Base-by-base conservation (phyloP, 768 basidiomycete genomes). In the Tricholoma terreum region DNA sequence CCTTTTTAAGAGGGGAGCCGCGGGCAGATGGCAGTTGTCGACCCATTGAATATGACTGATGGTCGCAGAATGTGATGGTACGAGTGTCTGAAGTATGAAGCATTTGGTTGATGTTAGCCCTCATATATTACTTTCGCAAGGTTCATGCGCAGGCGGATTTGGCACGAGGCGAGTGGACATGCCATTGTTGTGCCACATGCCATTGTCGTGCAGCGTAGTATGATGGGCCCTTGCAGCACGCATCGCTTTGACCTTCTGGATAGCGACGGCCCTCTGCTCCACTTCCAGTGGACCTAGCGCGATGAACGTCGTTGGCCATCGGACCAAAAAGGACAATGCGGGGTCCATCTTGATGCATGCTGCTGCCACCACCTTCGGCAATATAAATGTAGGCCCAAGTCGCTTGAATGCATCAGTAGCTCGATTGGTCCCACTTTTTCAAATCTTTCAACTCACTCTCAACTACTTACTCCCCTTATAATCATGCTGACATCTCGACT, bases 1-100 rank as follows among this genome's bases (percentile, higher is more conserved):
- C 69, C 63, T 65, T 72, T 57, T 65, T 61, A 22, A 69, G 55
- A 50, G 58, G 66, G 56, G 65, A 60, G 52, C 52, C 60, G 30
- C 17, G 46, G 19, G 33, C 27, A 33, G 22, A 42, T 14, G 10
- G 2, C 4, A 9, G 17, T 19, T 10, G 22, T 31, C 15, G 22
- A 10, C 24, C 36, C 52, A 52, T 52, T 27, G 14, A 15, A 6
- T 5, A 3, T 9, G 12, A 24, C 22, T 11, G 22, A 45, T 14
- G 43, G 24, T 24, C 12, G 43, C 24, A 14, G 22, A 45, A 24
- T 21, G 40, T 42, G 40, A 21, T 42, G 40, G 40, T 21, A 50
- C 27, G 24, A 50, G 27, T 21, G 12, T 50, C 33, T n/a, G 3
- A 50, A 14, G 19, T 50, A 8, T 50, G 30, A 21, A 9, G 31